Conservation (phyloP, 2,329 filamentous ascomycete genomes). For the Monosporascus sp. region DNA sequence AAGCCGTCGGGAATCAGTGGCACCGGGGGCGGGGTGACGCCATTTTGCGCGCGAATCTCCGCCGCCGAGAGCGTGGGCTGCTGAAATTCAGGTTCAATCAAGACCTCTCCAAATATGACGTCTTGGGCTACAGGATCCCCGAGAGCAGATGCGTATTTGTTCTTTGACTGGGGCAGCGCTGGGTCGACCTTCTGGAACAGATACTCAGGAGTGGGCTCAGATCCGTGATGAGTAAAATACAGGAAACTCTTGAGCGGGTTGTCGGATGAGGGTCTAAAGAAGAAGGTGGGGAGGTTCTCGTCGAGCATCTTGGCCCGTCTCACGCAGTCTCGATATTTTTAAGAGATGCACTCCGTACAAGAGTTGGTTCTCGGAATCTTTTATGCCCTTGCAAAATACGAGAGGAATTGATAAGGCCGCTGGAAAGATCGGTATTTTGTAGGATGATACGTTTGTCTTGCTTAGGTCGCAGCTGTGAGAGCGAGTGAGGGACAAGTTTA, state of each 20-base stretch:
- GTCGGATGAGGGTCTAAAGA: slow-evolving; percentile 46
- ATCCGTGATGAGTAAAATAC: slow-evolving; percentile 66
- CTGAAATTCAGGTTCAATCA: slow-evolving; percentile 79
- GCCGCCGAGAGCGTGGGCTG: slow-evolving; percentile 77
- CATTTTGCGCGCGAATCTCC: slow-evolving; percentile 68
- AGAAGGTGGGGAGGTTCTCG: slow-evolving; percentile 81
- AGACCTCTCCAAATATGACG: slow-evolving; percentile 80
- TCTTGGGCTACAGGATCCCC: slow-evolving; percentile 77
- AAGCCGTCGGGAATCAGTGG: slow-evolving; percentile 75
- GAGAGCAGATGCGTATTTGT: slow-evolving; percentile 81
- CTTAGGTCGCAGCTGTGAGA: not conserved
- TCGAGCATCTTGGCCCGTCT: slow-evolving; percentile 63
- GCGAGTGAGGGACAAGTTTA: not conserved
- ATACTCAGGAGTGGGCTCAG: slow-evolving; percentile 75
- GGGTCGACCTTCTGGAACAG: slow-evolving; percentile 73
- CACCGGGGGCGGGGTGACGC: slow-evolving; percentile 58
- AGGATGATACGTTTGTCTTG: too few relatives aligned
- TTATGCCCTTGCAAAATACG: too few relatives aligned
- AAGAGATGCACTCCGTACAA: not conserved
- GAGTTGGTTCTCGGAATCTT: not conserved
- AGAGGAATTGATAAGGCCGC: too few relatives aligned
- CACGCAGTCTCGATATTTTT: not conserved
- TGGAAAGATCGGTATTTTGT: too few relatives aligned
- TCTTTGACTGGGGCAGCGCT: slow-evolving; percentile 61
- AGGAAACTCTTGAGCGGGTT: slow-evolving; percentile 52